These are phyloP conservation scores for Podila verticillata DNA, from an alignment of 192 early-diverging fungal genomes.

Conservation along the genomic window DNA sequence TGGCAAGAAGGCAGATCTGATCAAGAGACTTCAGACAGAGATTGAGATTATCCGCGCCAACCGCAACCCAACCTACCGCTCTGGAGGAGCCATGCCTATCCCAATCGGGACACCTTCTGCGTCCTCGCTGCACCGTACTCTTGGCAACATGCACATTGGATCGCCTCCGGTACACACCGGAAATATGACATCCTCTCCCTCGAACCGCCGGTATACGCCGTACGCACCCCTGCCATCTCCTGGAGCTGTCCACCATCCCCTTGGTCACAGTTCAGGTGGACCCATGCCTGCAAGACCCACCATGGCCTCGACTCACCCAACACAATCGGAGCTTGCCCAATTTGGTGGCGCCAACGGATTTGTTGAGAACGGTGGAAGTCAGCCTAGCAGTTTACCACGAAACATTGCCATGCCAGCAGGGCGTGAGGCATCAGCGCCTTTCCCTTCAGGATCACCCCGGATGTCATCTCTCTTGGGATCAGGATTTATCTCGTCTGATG, in stretches of 20 bases:
- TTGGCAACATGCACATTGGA: slow-evolving; percentile 54
- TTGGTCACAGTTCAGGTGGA: not conserved
- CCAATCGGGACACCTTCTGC: slow-evolving; percentile 16
- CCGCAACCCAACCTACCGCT: slow-evolving; percentile 26
- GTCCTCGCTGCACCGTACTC: slow-evolving; percentile 41
- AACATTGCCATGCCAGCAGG: slow-evolving; percentile 11
- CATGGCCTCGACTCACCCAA: slow-evolving; percentile 7
- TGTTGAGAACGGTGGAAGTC: not conserved
- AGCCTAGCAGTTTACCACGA: slow-evolving; percentile 7
- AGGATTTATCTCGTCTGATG: slow-evolving; percentile 34
- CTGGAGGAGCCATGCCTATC: slow-evolving; percentile 8
- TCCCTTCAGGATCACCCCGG: slow-evolving; percentile 24
- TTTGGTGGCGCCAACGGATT: not conserved
- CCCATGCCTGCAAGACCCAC: not conserved
- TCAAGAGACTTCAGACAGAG: slow-evolving; percentile 74
- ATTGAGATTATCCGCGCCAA: slow-evolving; percentile 56
- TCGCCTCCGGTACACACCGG: slow-evolving; percentile 44
- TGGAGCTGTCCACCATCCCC: slow-evolving; percentile 10
- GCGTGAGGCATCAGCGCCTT: not conserved
- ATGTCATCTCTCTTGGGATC: slow-evolving; percentile 45
- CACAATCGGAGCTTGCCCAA: slow-evolving; percentile 14
- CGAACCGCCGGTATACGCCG: slow-evolving; percentile 34
- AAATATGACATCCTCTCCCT: slow-evolving; percentile 28
- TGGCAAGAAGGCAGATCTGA: slow-evolving; percentile 76
- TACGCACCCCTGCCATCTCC: slow-evolving; percentile 30